Evolutionary conservation across 139 green algal species (phyloP).

Genomic region (Closterium sp.): DNA sequence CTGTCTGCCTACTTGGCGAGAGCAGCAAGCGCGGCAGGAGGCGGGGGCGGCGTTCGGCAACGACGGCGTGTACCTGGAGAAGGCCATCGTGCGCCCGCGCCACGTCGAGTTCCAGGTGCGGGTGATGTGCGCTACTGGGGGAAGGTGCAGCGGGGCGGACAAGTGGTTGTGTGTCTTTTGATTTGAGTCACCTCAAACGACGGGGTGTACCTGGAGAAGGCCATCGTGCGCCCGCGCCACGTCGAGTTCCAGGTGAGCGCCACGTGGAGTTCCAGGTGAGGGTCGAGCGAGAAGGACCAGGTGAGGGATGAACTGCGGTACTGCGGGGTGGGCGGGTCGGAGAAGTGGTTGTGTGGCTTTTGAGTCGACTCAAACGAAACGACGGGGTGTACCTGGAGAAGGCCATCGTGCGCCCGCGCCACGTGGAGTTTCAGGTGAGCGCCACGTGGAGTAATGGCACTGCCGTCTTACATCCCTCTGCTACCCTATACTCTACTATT

Average conservation of each 20-base stretch:
- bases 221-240: constrained; percentile 86
- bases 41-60: constrained; percentile 95
- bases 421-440: constrained; percentile 94
- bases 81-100: constrained; percentile 83
- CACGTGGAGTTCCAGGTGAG: too few relatives aligned
- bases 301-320: too few relatives aligned
- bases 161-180: too few relatives aligned
- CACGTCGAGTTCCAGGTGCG: constrained; percentile 95
- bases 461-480: too few relatives aligned
- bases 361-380: constrained; percentile 63
- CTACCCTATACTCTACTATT: too few relatives aligned
- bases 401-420: constrained; percentile 83
- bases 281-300: too few relatives aligned
- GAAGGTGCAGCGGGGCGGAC: too few relatives aligned
- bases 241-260: constrained; percentile 90
- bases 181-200: too few relatives aligned
- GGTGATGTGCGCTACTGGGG: too few relatives aligned
- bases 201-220: constrained; percentile 90
- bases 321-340: too few relatives aligned
- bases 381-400: constrained; percentile 91
- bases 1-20: constrained; percentile 58
- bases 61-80: constrained; percentile 90
- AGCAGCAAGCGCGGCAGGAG: constrained; percentile 78
- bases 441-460: neutral
- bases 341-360: too few relatives aligned